These are phyloP conservation scores for Phalaenopsis aphrodite DNA, from an alignment of 106 monocot genomes.

Conservation along the genomic window DNA sequence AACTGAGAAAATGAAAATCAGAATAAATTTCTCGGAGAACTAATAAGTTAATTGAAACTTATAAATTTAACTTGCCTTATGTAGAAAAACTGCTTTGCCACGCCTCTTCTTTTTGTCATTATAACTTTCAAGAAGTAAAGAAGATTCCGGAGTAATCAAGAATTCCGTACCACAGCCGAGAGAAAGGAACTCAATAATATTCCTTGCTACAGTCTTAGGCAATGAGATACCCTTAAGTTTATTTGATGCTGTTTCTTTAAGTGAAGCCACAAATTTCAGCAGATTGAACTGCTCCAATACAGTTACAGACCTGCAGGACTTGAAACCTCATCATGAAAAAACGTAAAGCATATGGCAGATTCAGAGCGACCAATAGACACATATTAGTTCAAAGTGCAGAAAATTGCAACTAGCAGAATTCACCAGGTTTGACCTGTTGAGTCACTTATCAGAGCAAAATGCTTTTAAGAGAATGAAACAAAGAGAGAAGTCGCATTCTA, in stretches of 20 bases:
- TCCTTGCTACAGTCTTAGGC: constrained; percentile 35
- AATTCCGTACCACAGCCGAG: constrained; percentile 69
- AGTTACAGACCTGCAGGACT: constrained; percentile 56
- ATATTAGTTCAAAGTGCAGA: background rate
- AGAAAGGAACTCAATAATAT: constrained; percentile 40
- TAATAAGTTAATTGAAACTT: background rate
- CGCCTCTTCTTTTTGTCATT: constrained; percentile 42
- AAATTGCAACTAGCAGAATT: background rate
- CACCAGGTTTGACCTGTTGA: background rate
- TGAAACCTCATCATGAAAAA: background rate
- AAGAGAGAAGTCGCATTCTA: background rate
- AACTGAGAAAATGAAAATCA: background rate
- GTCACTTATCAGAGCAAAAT: background rate
- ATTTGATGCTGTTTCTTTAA: constrained; percentile 39
- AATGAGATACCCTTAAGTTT: constrained; percentile 28
- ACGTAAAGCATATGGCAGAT: background rate
- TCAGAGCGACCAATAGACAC: background rate
- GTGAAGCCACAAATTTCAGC: constrained; percentile 34
- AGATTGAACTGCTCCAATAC: constrained; percentile 67
- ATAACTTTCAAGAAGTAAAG: constrained; percentile 55
- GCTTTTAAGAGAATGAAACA: background rate
- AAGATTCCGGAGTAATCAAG: constrained; percentile 46
- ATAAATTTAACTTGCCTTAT: constrained; percentile 52
- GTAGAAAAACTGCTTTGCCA: constrained; percentile 69
- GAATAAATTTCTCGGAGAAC: background rate